A percentile compares a stretch with the other conserved stretches of the same genome.
Conservation (phyloP, 2,329 filamentous ascomycete genomes). For the Phialophora tarda region DNA sequence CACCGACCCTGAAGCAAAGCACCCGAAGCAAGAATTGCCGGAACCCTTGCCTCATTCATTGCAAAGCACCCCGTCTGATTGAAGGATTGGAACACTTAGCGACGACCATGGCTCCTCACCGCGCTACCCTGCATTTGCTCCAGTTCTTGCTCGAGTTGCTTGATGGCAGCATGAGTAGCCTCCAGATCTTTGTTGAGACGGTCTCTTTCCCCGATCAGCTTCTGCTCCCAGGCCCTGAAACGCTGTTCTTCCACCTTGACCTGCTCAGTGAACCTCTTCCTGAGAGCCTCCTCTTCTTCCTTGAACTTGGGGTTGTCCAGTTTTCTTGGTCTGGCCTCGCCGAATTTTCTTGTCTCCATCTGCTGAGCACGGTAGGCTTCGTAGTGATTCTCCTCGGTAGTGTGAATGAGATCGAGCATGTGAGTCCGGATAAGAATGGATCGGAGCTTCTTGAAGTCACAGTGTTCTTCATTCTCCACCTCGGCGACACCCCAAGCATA, state of each 20-base stretch:
- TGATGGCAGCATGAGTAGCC: slow-evolving; percentile 83
- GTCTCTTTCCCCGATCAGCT: slow-evolving; percentile 97
- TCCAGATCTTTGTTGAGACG: slow-evolving; percentile 99
- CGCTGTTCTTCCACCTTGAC: slow-evolving; percentile 99
- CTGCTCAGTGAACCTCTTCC: slow-evolving; percentile 99
- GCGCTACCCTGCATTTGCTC: slow-evolving; percentile 90
- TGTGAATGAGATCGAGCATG: slow-evolving; percentile 99
- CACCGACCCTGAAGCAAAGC: slow-evolving; percentile 14
- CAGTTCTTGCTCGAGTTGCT: slow-evolving; percentile 77
- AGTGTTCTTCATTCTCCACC: slow-evolving; percentile 99
- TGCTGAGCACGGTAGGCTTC: slow-evolving; percentile 98
- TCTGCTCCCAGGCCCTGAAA: slow-evolving; percentile 99
- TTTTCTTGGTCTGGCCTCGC: slow-evolving; percentile 95
- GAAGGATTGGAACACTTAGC: slow-evolving; percentile 59
- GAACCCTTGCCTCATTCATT: slow-evolving; percentile 21
- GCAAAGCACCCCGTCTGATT: not conserved
- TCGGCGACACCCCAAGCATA: slow-evolving; percentile 99
- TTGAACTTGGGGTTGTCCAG: slow-evolving; percentile 99
- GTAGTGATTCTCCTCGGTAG: slow-evolving; percentile 98
- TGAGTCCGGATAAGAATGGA: slow-evolving; percentile 98
- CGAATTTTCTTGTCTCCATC: slow-evolving; percentile 99
- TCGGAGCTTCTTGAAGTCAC: slow-evolving; percentile 99
- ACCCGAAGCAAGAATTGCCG: slow-evolving; percentile 30
- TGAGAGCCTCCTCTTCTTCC: slow-evolving; percentile 97
- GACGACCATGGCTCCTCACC: slow-evolving; percentile 89